Percentiles rank a stretch among this genome's conserved stretches.
Evolutionary conservation across 2,329 filamentous ascomycete species (phyloP).

Genomic region (Cordyceps militaris): DNA sequence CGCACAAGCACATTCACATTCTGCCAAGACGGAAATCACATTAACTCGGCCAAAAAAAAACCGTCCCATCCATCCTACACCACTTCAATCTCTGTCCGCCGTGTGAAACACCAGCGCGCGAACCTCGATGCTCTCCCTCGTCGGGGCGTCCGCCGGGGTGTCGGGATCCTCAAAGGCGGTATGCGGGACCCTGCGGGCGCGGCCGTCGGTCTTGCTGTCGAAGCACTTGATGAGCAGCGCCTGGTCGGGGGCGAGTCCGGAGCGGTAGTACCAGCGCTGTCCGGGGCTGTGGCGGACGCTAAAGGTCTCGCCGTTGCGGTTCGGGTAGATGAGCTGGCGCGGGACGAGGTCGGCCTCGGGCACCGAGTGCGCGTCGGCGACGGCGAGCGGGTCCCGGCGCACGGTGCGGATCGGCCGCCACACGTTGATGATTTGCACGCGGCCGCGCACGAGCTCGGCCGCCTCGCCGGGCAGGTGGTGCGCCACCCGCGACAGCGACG

Average conservation of each 20-base stretch:
- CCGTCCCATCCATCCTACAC: background rate
- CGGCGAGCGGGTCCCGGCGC: slow-evolving; percentile 44
- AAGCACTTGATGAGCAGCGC: slow-evolving; percentile 56
- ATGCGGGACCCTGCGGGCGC: slow-evolving; percentile 48
- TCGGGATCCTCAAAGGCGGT: slow-evolving; percentile 43
- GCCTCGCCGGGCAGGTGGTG: slow-evolving; percentile 36
- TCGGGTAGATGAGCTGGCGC: slow-evolving; percentile 43
- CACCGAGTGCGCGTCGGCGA: slow-evolving; percentile 45
- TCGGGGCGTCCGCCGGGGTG: slow-evolving; percentile 31
- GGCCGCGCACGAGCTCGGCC: slow-evolving; percentile 34
- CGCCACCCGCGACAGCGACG: slow-evolving; percentile 35
- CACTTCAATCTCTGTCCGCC: slow-evolving; percentile 27
- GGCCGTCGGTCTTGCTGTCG: slow-evolving; percentile 49
- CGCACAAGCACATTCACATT: too few species aligned
- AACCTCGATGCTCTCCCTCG: slow-evolving; percentile 56
- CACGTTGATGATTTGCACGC: slow-evolving; percentile 47
- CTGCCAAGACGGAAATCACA: too few species aligned
- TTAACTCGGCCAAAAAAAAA: too few species aligned
- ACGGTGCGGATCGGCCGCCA: slow-evolving; percentile 47
- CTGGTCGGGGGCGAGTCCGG: slow-evolving; percentile 44
- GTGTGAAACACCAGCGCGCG: slow-evolving; percentile 46
- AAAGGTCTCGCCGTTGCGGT: slow-evolving; percentile 43
- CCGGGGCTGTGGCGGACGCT: slow-evolving; percentile 32
- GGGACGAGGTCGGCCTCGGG: slow-evolving; percentile 43
- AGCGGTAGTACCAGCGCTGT: slow-evolving; percentile 48